Evolutionary conservation across 2,329 filamentous ascomycete genomes (phyloP).

Genomic region (Sclerotinia glacialis): DNA sequence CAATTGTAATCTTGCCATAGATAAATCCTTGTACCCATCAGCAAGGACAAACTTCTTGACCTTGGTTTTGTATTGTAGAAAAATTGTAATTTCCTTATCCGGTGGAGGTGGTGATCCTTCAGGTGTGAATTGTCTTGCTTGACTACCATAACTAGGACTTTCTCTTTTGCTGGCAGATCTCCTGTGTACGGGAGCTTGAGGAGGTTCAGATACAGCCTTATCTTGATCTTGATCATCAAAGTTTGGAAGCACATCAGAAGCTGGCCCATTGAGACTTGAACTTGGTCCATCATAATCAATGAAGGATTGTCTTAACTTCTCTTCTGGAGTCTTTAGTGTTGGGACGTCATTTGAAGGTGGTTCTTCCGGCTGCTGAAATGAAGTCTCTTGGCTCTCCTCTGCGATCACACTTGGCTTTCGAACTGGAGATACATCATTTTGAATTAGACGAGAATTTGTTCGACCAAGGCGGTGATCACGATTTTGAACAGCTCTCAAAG

Average conservation of each 20-base stretch:
- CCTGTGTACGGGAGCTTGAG: conserved; percentile 28
- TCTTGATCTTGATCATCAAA: conserved; percentile 25
- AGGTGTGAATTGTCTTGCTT: conserved; percentile 53
- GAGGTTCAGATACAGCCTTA: conserved; percentile 20
- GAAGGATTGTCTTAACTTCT: conserved; percentile 47
- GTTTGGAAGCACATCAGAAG: conserved; percentile 49
- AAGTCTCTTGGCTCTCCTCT: conserved; percentile 46
- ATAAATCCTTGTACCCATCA: conserved; percentile 80
- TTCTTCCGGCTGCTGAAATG: conserved; percentile 41
- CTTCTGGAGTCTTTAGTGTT: conserved; percentile 56
- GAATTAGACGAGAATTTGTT: conserved; percentile 43
- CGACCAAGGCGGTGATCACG: conserved; percentile 53
- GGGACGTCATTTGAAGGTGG: conserved; percentile 40
- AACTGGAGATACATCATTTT: conserved; percentile 59
- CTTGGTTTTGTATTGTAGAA: conserved; percentile 93
- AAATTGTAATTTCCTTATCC: conserved; percentile 86
- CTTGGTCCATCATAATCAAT: conserved; percentile 43
- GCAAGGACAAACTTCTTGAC: conserved; percentile 93
- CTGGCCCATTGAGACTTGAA: conserved; percentile 58
- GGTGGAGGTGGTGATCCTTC: conserved; percentile 65
- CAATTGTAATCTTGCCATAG: conserved; percentile 82
- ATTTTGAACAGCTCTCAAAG: conserved; percentile 68
- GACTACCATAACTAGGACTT: conserved; percentile 32
- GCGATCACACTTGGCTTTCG: conserved; percentile 59
- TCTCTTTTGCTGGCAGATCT: conserved; percentile 20